Evolutionary conservation across 331 rosid species (phyloP), one percentile per base, ranked within the genome.

Genomic region (Dryas integrifolia): DNA sequence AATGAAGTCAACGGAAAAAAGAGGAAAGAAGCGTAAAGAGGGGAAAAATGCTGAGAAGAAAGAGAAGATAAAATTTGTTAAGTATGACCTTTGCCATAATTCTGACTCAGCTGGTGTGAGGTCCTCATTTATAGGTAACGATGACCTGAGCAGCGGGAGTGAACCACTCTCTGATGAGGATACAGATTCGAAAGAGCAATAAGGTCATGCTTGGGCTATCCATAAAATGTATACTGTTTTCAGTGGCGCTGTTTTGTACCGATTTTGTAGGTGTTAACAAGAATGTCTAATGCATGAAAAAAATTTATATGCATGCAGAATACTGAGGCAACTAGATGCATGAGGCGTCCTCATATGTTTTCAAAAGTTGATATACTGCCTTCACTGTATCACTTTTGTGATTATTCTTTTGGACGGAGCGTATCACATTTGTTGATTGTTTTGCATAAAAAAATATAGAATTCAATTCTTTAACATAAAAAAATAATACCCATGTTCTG

Each of bases 151-250:
- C 50, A 85, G 74, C 52, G 90, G 85, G 77, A 82, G 91, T 63
- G 96, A 90, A 71, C 88, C 90, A 38, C 72, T 14, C 30, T 83
- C 91, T 1, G 90, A 83, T 15, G 55, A 85, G 47, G 86, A 92
- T n/a, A 58, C 83, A 13, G 85, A 80, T 44, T 65, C 66, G 10
- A 58, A 46, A 50, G 74, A 80, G 55, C 60, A 61, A 53, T 53
- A 16, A 53, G 47, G 58, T 15, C n/a, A 8, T 14, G 21, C 30
- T 8, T 43, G 3, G 57, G 41, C 2, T 44, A 58, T 5, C 57
- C 50, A 13, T 9, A 59, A 26, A 45, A n/a, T 43, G 9, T 49
- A 1, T 3, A 39, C n/a, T 39, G 2, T 9, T 9, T 43, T 40
- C 4, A 5, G 16, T 30, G 35, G 2, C 35, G 53, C 3, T 6